Conservation (phyloP, 805 yeast species). For the Candida oleophila region DNA sequence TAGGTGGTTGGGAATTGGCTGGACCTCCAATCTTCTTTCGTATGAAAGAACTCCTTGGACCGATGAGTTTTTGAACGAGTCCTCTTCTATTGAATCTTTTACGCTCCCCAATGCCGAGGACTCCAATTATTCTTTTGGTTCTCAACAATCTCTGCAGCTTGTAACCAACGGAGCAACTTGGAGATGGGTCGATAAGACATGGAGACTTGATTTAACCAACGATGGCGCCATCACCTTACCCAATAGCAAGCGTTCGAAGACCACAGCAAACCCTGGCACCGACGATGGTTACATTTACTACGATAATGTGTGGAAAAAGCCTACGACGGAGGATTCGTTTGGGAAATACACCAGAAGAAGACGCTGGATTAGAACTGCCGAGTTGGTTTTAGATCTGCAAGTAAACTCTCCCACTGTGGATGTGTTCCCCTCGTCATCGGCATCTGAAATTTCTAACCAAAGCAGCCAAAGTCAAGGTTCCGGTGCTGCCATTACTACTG, state of each 20-base stretch:
- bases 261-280: slow-evolving; percentile 66
- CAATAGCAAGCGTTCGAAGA: slow-evolving; percentile 51
- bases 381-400: slow-evolving; percentile 48
- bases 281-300: slow-evolving; percentile 88
- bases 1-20: slow-evolving; percentile 96
- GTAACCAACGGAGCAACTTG: slow-evolving; percentile 68
- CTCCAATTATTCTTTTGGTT: slow-evolving; percentile 21
- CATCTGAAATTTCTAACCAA: background rate
- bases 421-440: background rate
- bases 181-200: slow-evolving; percentile 93
- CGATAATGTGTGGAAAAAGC: slow-evolving; percentile 93
- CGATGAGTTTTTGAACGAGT: slow-evolving; percentile 88
- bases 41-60: slow-evolving; percentile 98
- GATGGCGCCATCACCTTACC: slow-evolving; percentile 80
- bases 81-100: slow-evolving; percentile 73
- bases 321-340: slow-evolving; percentile 82
- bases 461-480: background rate
- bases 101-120: slow-evolving; percentile 72
- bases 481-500: background rate
- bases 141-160: slow-evolving; percentile 25
- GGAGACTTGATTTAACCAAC: slow-evolving; percentile 88
- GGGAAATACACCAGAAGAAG: slow-evolving; percentile 91
- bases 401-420: background rate
- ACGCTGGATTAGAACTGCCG: slow-evolving; percentile 95
- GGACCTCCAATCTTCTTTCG: slow-evolving; percentile 89